Percentiles rank a stretch among this genome's conserved stretches.
These are phyloP conservation scores for Lactarius akahatsu DNA, from an alignment of 768 basidiomycete genomes.

Conservation along the genomic window DNA sequence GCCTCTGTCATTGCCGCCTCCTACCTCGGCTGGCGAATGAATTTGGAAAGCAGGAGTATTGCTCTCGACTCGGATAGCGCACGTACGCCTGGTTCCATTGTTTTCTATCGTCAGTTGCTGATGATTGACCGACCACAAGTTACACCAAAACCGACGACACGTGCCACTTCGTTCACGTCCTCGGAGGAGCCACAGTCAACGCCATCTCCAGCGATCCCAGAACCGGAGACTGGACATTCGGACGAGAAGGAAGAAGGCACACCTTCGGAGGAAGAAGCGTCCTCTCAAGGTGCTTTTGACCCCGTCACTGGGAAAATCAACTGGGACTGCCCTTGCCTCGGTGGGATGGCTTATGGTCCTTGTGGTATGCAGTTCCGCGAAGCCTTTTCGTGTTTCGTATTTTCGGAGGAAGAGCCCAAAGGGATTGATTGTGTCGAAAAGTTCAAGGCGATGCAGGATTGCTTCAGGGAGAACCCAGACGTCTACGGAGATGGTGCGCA, in stretches of 20 bases:
- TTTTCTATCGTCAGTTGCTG: slow-evolving; percentile 14
- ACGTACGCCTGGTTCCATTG: neutral
- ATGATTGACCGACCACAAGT: slow-evolving; percentile 17
- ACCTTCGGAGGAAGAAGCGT: slow-evolving; percentile 32
- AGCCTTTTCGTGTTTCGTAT: slow-evolving; percentile 96
- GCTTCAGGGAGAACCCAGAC: slow-evolving; percentile 95
- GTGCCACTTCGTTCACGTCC: slow-evolving; percentile 10
- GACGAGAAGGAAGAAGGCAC: slow-evolving; percentile 30
- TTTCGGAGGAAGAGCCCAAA: slow-evolving; percentile 93
- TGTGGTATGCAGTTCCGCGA: slow-evolving; percentile 92
- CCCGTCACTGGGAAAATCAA: slow-evolving; percentile 99
- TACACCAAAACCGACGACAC: slow-evolving; percentile 16
- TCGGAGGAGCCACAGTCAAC: slow-evolving; percentile 16
- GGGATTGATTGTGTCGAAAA: slow-evolving; percentile 97
- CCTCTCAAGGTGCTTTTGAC: slow-evolving; percentile 69
- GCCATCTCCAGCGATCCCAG: neutral
- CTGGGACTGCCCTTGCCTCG: slow-evolving; percentile 99
- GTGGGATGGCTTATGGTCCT: slow-evolving; percentile 97
- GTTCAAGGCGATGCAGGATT: slow-evolving; percentile 97
- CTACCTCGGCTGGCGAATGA: slow-evolving; percentile 38
- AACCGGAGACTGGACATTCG: neutral
- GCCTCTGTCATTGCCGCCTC: slow-evolving; percentile 36
- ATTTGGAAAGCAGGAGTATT: slow-evolving; percentile 28
- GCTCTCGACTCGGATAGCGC: slow-evolving; percentile 31
- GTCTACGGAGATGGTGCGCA: slow-evolving; percentile 89